Evolutionary conservation across 441 rosid species (phyloP), one percentile per base, ranked within the genome.

Genomic region (Corymbia citriodora): DNA sequence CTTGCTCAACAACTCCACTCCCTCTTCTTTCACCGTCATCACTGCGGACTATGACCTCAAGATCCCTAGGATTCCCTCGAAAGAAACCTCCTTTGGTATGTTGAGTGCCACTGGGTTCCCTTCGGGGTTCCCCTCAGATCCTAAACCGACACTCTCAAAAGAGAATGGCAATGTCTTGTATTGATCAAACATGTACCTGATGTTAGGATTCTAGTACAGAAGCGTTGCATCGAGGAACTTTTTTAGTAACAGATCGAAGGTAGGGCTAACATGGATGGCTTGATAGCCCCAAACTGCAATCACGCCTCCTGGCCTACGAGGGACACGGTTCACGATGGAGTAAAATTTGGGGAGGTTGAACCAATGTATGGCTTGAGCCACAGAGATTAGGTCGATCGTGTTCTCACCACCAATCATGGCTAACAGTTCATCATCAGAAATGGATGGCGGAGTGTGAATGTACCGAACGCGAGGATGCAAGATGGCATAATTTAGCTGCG

Each of bases 351-450:
- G 97, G 17, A 95, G 94, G 89, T 96, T 95, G 89, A 93, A 96
- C 96, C 96, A 95, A 91, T 95, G 98, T n/a, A 94, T 93, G 6
- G 98, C 97, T 79, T 94, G 95, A 4, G 95, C 97, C 8, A 95
- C 95, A 1, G 97, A 95, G 53, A 96, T 93, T 21, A 96, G 88
- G 92, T 96, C 97, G 2, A 96, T 95, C 11, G 97, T 93, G 85
- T 94, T 94, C 48, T 95, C 97, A n/a, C 94, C 93, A 10, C 97
- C 97, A 29, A 96, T 65, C n/a, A 92, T 91, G 90, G 91, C 29
- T 7, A 96, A 81, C 9, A 93, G 68, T 31, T 95, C 95, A 52
- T 94, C 95, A 2, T 95, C 94, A 1, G 96, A 90, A 89, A 95
- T 88, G 87, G 95, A 89, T 88, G 90, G 29, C 18, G 96, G 94